These are phyloP conservation scores for Lichtheimia ramosa DNA, from an alignment of 371 early-diverging fungal genomes.

Conservation along the genomic window DNA sequence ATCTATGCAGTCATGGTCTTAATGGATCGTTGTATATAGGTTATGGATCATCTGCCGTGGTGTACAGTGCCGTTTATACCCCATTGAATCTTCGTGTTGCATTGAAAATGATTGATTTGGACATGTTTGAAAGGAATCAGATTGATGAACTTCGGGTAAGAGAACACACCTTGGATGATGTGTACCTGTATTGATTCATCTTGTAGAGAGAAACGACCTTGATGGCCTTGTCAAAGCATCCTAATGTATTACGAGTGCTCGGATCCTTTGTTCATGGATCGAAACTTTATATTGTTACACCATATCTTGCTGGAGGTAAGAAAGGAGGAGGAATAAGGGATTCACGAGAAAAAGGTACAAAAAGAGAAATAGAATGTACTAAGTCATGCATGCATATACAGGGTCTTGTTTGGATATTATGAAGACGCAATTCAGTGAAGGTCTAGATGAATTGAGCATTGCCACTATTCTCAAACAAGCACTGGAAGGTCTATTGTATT, in stretches of 20 bases:
- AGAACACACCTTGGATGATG: too few relatives aligned
- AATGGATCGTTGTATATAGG: constrained; percentile 51
- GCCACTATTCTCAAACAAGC: constrained; percentile 85
- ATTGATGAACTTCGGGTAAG: constrained; percentile 86
- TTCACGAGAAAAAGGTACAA: background rate
- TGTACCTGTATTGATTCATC: background rate
- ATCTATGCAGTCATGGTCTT: constrained; percentile 73
- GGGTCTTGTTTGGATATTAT: constrained; percentile 87
- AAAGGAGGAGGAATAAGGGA: background rate
- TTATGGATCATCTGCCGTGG: constrained; percentile 87
- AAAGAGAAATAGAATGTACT: background rate
- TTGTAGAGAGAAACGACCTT: constrained; percentile 79
- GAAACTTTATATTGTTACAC: constrained; percentile 66
- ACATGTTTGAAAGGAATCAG: constrained; percentile 91
- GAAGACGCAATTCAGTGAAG: constrained; percentile 77
- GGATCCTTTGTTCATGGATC: constrained; percentile 82
- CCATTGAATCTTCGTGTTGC: constrained; percentile 73
- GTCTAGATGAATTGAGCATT: constrained; percentile 79
- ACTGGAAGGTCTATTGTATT: constrained; percentile 81
- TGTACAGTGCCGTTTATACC: constrained; percentile 77
- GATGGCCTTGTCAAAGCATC: constrained; percentile 85
- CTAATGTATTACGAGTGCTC: constrained; percentile 80
- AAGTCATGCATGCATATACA: background rate
- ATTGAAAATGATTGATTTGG: constrained; percentile 88
- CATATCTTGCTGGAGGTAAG: constrained; percentile 76